Evolutionary conservation across 345 rosid genomes (phyloP), one percentile per base, ranked within the genome.

Genomic region (Jatropha curcas): DNA sequence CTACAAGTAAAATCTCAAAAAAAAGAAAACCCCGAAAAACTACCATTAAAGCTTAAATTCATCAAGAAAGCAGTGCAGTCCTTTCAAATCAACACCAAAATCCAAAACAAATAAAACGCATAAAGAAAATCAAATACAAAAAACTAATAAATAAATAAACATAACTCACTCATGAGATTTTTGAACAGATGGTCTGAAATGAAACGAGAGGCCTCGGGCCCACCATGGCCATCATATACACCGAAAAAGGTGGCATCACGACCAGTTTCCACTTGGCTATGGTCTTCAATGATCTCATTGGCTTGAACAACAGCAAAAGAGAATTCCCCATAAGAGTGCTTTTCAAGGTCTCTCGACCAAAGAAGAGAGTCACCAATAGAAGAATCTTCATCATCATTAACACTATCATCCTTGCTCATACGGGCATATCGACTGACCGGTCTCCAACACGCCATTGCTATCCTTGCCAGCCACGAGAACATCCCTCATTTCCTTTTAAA

Each of bases 201-300:
- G 74, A 83, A 95, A 45, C 87, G 78, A 65, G 99, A 82, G 53
- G 99, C 99, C 17, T 92, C 98, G 24, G 97, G 92, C 28, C 99
- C 99, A 22, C 99, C 99, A 74, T 95, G 99, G 4, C 98, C 98
- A 72, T 94, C 98, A 61, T 90, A 90, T 59, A 94, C 93, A 11
- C 98, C 98, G 50, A 92, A 84, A 70, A 94, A 92, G 30, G 87
- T 87, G 48, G 90, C 88, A 22, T 81, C 89, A 30, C 79, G 71
- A 13, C 90, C 93, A 9, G 79, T 87, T 79, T 94, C 98, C 14
- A 94, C 97, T 73, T 89, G 98, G 72, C 96, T 87, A 41, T 95
- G 93, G 77, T 95, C 99, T 50, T 95, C 99, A 39, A 91, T 82
- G 46, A 83, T 84, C 68, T 85, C 96, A 77, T 92, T 95, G 74